These are phyloP conservation scores for Aspergillus sergii DNA, from an alignment of 2,329 filamentous ascomycete species.

Conservation along the genomic window DNA sequence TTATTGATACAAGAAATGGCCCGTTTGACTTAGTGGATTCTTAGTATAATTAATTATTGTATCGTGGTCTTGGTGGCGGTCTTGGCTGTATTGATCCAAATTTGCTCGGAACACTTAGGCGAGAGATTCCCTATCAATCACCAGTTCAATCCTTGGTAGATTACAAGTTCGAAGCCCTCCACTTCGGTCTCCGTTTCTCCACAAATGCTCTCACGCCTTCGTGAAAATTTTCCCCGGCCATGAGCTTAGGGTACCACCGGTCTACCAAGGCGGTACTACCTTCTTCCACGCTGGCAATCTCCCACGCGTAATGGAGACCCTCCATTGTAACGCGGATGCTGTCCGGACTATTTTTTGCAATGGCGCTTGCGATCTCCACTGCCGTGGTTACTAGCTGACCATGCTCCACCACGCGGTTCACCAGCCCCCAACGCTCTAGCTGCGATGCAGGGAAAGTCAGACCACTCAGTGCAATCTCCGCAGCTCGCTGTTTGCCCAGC, in stretches of 20 bases:
- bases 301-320: conserved; percentile 71
- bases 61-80: not conserved
- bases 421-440: conserved; percentile 67
- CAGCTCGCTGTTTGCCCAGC: conserved; percentile 69
- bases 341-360: conserved; percentile 71
- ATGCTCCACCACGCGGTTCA: conserved; percentile 64
- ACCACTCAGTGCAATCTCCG: conserved; percentile 71
- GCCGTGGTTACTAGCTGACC: conserved; percentile 43
- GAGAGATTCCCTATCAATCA: not conserved
- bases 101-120: not conserved
- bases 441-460: conserved; percentile 61
- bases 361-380: conserved; percentile 60
- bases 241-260: conserved; percentile 61
- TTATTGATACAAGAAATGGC: not conserved
- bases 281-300: conserved; percentile 65
- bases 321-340: conserved; percentile 70
- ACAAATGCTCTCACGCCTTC: conserved; percentile 75
- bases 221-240: conserved; percentile 68
- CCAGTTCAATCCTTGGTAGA: not conserved
- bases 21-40: not conserved
- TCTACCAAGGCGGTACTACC: conserved; percentile 60
- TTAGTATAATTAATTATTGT: not conserved
- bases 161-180: conserved; percentile 48
- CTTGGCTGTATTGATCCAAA: not conserved
- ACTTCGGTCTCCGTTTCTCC: conserved; percentile 69